These are phyloP conservation scores for Fusarium oxysporum DNA, from an alignment of 2,329 filamentous ascomycete genomes.

Conservation along the genomic window DNA sequence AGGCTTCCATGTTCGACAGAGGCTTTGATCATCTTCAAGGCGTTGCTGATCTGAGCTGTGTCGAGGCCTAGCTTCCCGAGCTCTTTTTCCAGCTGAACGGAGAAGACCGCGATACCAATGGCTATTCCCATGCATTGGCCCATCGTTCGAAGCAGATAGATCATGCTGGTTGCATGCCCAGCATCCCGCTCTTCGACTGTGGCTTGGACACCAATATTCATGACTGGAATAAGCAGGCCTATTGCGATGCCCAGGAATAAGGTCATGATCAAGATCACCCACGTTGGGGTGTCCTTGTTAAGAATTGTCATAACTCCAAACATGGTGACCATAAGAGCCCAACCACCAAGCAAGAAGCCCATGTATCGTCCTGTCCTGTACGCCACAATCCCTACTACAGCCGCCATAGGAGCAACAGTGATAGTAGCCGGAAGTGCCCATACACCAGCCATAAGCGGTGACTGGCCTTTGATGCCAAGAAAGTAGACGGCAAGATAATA, in stretches of 20 bases:
- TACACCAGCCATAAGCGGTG: conserved; percentile 50
- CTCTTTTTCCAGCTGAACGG: conserved; percentile 30
- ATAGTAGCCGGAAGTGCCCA: conserved; percentile 70
- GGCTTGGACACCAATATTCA: conserved; percentile 73
- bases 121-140: conserved; percentile 47
- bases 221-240: conserved; percentile 73
- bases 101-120: conserved; percentile 43
- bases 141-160: conserved; percentile 41
- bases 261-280: conserved; percentile 70
- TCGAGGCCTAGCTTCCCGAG: conserved; percentile 21
- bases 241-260: conserved; percentile 70
- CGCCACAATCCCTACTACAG: conserved; percentile 66
- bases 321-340: conserved; percentile 68
- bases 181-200: conserved; percentile 33
- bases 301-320: conserved; percentile 66
- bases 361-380: conserved; percentile 69
- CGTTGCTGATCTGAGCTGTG: conserved; percentile 22
- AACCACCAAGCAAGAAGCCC: conserved; percentile 71
- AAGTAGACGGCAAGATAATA: conserved; percentile 47
- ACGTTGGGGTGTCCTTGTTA: conserved; percentile 59
- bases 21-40: conserved; percentile 39
- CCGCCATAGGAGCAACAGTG: conserved; percentile 71
- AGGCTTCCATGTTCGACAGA: conserved; percentile 31
- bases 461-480: conserved; percentile 38
- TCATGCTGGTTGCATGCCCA: conserved; percentile 44